These are phyloP conservation scores for Trametes coccinea DNA, from an alignment of 768 basidiomycete species.

Conservation along the genomic window DNA sequence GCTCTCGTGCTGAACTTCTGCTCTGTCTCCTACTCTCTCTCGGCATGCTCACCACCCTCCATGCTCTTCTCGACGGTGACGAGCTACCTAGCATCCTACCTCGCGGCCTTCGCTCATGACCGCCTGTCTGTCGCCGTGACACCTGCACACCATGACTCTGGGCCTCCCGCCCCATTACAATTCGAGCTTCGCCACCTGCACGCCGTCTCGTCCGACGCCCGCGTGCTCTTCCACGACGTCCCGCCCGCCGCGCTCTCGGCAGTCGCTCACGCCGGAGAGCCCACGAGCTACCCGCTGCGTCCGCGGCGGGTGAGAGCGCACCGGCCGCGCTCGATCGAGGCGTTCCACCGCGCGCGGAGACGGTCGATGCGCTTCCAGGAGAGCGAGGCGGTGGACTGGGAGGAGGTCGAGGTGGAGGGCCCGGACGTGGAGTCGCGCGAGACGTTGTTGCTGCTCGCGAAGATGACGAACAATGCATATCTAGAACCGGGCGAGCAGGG, in stretches of 20 bases:
- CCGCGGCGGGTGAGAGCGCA: conserved; percentile 43
- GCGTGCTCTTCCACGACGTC: conserved; percentile 61
- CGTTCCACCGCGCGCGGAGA: conserved; percentile 40
- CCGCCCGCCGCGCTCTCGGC: conserved; percentile 18
- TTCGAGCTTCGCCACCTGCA: conserved; percentile 72
- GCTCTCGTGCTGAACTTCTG: background rate
- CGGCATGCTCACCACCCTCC: conserved; percentile 16
- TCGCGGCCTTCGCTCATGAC: conserved; percentile 11
- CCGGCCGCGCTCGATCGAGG: conserved; percentile 48
- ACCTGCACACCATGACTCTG: background rate
- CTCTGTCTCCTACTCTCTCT: conserved; percentile 1
- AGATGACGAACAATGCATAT: conserved; percentile 96
- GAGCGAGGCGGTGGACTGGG: conserved; percentile 58
- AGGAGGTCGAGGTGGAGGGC: conserved; percentile 66
- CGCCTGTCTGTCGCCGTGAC: background rate
- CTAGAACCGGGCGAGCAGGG: conserved; percentile 52
- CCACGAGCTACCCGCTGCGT: conserved; percentile 41
- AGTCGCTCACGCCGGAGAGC: conserved; percentile 12
- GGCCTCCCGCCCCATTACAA: conserved; percentile 33
- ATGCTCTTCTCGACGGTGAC: conserved; percentile 27
- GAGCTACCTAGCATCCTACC: conserved; percentile 16
- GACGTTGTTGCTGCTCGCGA: conserved; percentile 80
- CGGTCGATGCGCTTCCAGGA: conserved; percentile 35
- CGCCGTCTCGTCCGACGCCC: conserved; percentile 55
- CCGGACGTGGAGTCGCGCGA: conserved; percentile 79